Evolutionary conservation across 129 eudicot species (phyloP).

Genomic region (Lonicera japonica): DNA sequence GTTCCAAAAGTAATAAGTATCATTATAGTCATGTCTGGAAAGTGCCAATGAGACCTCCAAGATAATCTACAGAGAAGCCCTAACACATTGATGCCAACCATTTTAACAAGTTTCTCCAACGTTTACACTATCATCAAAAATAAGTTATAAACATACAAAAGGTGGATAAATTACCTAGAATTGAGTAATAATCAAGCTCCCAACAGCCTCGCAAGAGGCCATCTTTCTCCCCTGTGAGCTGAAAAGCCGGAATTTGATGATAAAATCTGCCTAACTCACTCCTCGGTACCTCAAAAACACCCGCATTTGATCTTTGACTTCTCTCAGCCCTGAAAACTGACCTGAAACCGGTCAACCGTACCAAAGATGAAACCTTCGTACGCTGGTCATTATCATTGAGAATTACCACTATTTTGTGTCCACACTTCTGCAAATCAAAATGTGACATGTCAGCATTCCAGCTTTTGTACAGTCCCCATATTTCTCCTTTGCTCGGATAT

Average conservation of each 20-base stretch:
- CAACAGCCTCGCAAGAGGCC: constrained; percentile 20
- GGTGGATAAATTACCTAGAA: constrained; percentile 4
- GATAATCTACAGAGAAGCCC: not conserved
- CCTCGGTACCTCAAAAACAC: constrained; percentile 1
- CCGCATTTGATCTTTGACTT: not conserved
- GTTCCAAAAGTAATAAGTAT: not conserved
- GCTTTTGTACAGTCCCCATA: constrained; percentile 28
- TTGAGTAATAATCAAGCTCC: constrained; percentile 36
- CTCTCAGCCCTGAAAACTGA: constrained; percentile 20
- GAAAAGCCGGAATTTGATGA: constrained; percentile 29
- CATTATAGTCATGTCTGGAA: not conserved
- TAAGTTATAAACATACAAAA: too few relatives aligned
- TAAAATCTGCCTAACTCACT: constrained; percentile 27
- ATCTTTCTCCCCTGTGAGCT: constrained; percentile 20
- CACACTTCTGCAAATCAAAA: constrained; percentile 10
- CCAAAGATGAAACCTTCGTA: constrained; percentile 9
- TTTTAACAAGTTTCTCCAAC: too few relatives aligned
- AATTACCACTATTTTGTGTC: constrained; percentile 19
- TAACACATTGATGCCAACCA: too few relatives aligned
- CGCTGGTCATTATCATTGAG: not conserved
- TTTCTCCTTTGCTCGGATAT: constrained; percentile 24
- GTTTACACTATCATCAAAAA: too few relatives aligned
- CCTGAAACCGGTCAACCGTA: constrained; percentile 11
- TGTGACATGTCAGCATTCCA: constrained; percentile 16
- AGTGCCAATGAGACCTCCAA: not conserved